Conservation (phyloP, 2,329 filamentous ascomycete species). For the Sporothrix protearum region DNA sequence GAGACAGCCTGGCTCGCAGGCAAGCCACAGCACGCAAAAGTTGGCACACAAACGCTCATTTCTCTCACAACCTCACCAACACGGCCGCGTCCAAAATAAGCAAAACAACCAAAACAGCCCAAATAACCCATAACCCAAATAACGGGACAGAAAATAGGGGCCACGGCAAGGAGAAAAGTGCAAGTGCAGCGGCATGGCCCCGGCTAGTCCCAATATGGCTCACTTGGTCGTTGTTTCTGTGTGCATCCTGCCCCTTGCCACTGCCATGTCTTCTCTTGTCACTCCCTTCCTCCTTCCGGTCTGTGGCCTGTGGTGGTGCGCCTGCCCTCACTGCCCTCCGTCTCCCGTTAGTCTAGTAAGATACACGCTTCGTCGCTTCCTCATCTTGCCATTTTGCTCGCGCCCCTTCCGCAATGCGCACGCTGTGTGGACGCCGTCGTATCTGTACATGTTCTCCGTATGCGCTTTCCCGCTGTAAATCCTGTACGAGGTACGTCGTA, state of each 20-base stretch:
- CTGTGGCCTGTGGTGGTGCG: background rate
- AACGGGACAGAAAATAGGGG: background rate
- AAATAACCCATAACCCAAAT: background rate
- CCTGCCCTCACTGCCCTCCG: background rate
- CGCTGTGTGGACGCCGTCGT: background rate
- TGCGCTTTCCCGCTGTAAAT: conserved; percentile 7
- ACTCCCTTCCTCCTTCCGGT: background rate
- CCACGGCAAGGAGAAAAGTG: background rate
- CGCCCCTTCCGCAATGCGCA: conserved; percentile 2
- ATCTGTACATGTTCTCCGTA: background rate
- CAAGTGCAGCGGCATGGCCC: conserved; percentile 19
- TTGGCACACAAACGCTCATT: background rate
- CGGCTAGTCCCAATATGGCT: conserved; percentile 21
- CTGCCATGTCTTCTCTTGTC: background rate
- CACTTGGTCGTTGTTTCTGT: conserved; percentile 14
- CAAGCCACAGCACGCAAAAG: background rate
- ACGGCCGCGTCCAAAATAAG: background rate
- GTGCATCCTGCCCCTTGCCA: conserved; percentile 6
- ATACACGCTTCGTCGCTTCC: conserved; percentile 4
- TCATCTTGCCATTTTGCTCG: background rate
- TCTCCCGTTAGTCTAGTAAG: background rate
- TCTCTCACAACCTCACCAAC: background rate
- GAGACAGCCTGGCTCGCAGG: background rate
- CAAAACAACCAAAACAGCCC: background rate
- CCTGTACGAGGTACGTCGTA: background rate